phyloP scores from a whole-genome alignment of 2,329 filamentous ascomycete species.

The Colletotrichum sp. region DNA sequence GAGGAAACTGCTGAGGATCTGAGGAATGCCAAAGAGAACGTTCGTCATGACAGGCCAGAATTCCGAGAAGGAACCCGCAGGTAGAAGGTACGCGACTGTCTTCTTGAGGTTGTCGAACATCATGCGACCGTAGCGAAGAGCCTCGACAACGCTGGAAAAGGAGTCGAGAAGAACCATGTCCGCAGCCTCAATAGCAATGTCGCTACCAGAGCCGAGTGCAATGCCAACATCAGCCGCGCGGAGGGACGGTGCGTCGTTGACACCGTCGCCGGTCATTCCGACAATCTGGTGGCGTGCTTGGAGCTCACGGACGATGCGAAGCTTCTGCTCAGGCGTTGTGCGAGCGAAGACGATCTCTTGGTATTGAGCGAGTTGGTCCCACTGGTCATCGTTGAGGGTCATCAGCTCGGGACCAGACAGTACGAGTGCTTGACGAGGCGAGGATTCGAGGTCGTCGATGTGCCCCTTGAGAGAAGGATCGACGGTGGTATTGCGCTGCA shows the following conservation, averaged over 20 bases:
- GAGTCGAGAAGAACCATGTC: slow-evolving; percentile 82
- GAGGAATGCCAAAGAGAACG: slow-evolving; percentile 74
- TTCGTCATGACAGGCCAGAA: slow-evolving; percentile 80
- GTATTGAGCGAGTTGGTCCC: slow-evolving; percentile 69
- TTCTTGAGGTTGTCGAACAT: slow-evolving; percentile 86
- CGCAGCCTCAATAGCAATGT: slow-evolving; percentile 82
- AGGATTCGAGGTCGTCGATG: slow-evolving; percentile 18
- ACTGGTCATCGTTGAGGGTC: slow-evolving; percentile 69
- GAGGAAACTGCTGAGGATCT: slow-evolving; percentile 75
- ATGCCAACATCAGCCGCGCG: slow-evolving; percentile 84
- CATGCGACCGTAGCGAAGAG: slow-evolving; percentile 73
- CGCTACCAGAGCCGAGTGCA: slow-evolving; percentile 79
- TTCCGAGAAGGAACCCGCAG: slow-evolving; percentile 76
- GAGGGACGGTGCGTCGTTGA: slow-evolving; percentile 85
- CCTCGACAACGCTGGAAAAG: slow-evolving; percentile 75
- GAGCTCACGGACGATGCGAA: slow-evolving; percentile 79
- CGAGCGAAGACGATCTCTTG: slow-evolving; percentile 78
- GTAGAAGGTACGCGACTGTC: slow-evolving; percentile 75
- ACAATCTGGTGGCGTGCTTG: slow-evolving; percentile 70
- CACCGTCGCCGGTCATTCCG: slow-evolving; percentile 86
- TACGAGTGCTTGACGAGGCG: slow-evolving; percentile 57
- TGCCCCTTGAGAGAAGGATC: slow-evolving; percentile 23
- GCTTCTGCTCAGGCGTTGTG: slow-evolving; percentile 80
- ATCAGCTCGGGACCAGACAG: slow-evolving; percentile 71
- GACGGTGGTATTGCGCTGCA: slow-evolving; percentile 41